A percentile compares a stretch with the other conserved stretches of the same genome.
These are phyloP conservation scores for Paragyromitra xinjiangensis DNA, from an alignment of 495 filamentous ascomycete species.

Conservation along the genomic window DNA sequence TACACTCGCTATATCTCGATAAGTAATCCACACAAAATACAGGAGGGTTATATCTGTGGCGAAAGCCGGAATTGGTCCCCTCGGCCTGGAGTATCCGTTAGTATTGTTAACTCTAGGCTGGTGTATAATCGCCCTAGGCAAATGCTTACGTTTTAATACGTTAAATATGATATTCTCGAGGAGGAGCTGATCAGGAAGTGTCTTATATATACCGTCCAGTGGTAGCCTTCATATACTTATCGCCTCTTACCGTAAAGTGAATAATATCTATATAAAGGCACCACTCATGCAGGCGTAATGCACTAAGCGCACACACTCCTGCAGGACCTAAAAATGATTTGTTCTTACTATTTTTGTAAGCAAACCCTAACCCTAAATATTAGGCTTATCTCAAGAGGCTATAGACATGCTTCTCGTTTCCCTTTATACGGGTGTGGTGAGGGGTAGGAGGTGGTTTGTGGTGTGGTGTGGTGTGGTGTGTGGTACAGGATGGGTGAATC, in stretches of 20 bases:
- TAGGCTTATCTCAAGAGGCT: not conserved
- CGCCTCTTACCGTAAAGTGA: not conserved
- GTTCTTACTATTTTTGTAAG: too few species aligned
- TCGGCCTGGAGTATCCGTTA: not conserved
- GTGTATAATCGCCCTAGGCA: not conserved
- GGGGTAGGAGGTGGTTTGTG: too few species aligned
- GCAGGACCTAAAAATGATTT: not conserved
- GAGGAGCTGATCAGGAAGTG: not conserved
- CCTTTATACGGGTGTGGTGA: too few species aligned
- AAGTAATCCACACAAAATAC: not conserved
- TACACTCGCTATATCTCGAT: not conserved
- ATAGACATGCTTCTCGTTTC: too few species aligned
- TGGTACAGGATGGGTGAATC: too few species aligned
- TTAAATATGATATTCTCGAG: not conserved
- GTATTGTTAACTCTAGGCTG: not conserved
- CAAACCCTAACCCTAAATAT: not conserved
- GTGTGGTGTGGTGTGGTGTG: too few species aligned
- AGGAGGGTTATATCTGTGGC: too few species aligned
- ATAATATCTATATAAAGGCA: not conserved
- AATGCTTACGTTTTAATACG: not conserved
- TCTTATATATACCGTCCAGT: not conserved
- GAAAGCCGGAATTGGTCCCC: not conserved
- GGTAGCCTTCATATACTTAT: not conserved
- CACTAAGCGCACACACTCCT: not conserved
- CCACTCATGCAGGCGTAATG: not conserved